Base-by-base conservation (phyloP, 2,329 filamentous ascomycete species). In the Hypomyces rosellus region DNA sequence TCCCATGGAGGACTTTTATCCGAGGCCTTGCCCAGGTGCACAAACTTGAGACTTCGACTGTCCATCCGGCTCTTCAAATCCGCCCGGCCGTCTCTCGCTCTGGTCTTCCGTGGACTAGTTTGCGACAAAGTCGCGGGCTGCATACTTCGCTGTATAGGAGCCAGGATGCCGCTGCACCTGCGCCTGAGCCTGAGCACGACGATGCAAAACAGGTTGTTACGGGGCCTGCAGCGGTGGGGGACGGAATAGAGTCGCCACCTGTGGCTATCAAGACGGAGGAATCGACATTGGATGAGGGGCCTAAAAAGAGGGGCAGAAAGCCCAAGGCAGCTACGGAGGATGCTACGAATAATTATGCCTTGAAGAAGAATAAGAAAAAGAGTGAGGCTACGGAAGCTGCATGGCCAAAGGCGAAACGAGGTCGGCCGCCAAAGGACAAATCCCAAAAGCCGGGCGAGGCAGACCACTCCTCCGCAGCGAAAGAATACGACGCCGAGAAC, bases 1-100 rank as follows among this genome's bases (percentile, higher is more conserved):
- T 67, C 30, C 68, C 76, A 8, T 61, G 77, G 57, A 65, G 68
- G 48, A 66, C 73, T n/a, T 80, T 80, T 52, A 61, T 78, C 12
- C 71, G 70, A 53, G 74, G 69, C 30, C 63, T 80, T 25, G 63
- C 64, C 3, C 69, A 74, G 55, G 60, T 72, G 25, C 69, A 74
- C 50, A 58, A 59, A 34, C 40, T 67, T 9, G 65, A 67, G 39
- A 25, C 55, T 16, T 38, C 55, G 9, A 9, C 22, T 7, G 22
- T 25, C 52, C 8, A 37, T 34, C 18, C 49, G 40, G 41, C 42
- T 18, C 42, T 43, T 33, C 12, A 16, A 13, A 15, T 36, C 38
- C 46, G 42, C 30, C 39, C 40, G 37, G 34, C 30, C 14, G 41
- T 18, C n/a, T 15, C 34, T 22, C 46, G 40, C 40, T 30, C 25